phyloP scores from a whole-genome alignment of 352 stramenopile genomes.

The Phytophthora megakarya region DNA sequence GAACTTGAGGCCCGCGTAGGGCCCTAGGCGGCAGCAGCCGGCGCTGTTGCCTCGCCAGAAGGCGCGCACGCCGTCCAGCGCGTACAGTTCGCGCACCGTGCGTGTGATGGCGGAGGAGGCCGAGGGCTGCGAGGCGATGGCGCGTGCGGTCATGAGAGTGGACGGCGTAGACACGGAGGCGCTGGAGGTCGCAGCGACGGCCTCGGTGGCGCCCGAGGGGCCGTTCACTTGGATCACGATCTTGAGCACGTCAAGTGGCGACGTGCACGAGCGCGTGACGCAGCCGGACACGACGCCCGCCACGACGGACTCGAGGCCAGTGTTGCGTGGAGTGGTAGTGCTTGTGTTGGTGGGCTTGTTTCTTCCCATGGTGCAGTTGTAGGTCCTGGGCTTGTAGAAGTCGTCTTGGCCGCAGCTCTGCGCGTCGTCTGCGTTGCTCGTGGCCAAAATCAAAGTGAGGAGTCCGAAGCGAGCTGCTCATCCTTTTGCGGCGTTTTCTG shows the following conservation, averaged over 20 bases:
- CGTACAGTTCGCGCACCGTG: conserved; percentile 67
- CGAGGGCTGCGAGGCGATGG: conserved; percentile 34
- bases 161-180: conserved; percentile 20
- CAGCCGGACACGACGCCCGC: conserved; percentile 78
- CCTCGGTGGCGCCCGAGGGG: conserved; percentile 21
- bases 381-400: conserved; percentile 13
- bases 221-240: conserved; percentile 85
- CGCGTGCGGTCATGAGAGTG: conserved; percentile 30
- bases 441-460: conserved; percentile 32
- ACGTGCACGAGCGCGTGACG: conserved; percentile 83
- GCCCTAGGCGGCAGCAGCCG: conserved; percentile 75
- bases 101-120: conserved; percentile 45
- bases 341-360: conserved; percentile 6
- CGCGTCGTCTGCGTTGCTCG: conserved; percentile 7
- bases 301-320: conserved; percentile 66
- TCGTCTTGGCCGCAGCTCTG: conserved; percentile 12
- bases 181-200: conserved; percentile 1
- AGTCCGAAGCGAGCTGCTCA: background rate
- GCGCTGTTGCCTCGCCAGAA: conserved; percentile 85
- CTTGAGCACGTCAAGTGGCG: conserved; percentile 83
- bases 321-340: conserved; percentile 14
- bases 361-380: conserved; percentile 20
- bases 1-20: conserved; percentile 84
- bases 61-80: conserved; percentile 63
- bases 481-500: conserved; percentile 11